These are phyloP conservation scores for Massariosphaeria phaeospora DNA, from an alignment of 495 filamentous ascomycete genomes.

Conservation along the genomic window DNA sequence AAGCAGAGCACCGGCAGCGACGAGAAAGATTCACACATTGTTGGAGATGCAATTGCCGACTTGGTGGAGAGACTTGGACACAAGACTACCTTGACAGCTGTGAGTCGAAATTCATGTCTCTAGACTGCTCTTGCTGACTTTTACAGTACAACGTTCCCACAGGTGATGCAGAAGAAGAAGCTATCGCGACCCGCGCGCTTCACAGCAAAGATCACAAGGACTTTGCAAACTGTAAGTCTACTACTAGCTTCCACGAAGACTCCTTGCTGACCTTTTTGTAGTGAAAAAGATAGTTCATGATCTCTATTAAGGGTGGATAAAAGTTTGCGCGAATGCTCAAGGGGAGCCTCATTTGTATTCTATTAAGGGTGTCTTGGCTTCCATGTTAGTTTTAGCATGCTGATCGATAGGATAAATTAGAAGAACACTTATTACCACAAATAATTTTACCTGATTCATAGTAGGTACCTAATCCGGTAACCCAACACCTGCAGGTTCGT, in stretches of 20 bases:
- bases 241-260: too few relatives aligned
- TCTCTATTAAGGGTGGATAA: conserved; percentile 23
- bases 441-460: too few relatives aligned
- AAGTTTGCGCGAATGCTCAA: too few relatives aligned
- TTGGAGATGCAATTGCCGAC: conserved; percentile 27
- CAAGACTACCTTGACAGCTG: conserved; percentile 28
- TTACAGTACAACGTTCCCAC: conserved; percentile 27
- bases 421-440: too few relatives aligned
- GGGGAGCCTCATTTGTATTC: too few relatives aligned
- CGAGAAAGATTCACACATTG: conserved; percentile 27
- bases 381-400: too few relatives aligned
- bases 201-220: conserved; percentile 31
- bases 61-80: conserved; percentile 30
- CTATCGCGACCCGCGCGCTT: conserved; percentile 24
- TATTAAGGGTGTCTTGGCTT: too few relatives aligned
- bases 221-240: conserved; percentile 22
- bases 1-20: conserved; percentile 27
- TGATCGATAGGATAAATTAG: too few relatives aligned
- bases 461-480: too few relatives aligned
- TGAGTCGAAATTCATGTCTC: neutral
- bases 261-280: neutral
- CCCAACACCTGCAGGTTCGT: too few relatives aligned
- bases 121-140: neutral
- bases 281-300: conserved; percentile 28
- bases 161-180: conserved; percentile 29